Evolutionary conservation across 352 stramenopile species (phyloP).

Genomic region (Phytophthora sansomeana): DNA sequence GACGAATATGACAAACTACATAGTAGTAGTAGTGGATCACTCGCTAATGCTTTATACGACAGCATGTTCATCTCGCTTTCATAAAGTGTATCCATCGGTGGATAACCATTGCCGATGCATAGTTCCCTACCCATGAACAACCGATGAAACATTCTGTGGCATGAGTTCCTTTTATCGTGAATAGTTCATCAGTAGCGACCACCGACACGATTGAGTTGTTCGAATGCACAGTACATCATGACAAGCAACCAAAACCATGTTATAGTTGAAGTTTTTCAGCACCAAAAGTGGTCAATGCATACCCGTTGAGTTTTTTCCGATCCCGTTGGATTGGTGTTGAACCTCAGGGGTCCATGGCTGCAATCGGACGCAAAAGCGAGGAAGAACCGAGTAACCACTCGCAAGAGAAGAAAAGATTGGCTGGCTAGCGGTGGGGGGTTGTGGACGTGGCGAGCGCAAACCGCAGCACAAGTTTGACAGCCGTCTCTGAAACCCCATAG

Average conservation of each 20-base stretch:
- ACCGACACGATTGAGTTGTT: not conserved
- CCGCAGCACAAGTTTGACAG: not conserved
- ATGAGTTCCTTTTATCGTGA: not conserved
- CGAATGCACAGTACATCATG: not conserved
- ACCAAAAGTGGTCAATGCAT: constrained; percentile 6
- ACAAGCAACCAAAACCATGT: not conserved
- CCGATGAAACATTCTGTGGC: not conserved
- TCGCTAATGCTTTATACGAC: not conserved
- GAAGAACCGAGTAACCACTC: constrained; percentile 39
- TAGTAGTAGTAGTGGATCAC: not conserved
- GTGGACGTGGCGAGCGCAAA: constrained; percentile 42
- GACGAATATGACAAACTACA: too few species aligned
- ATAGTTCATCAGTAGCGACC: not conserved
- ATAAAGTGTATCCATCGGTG: not conserved
- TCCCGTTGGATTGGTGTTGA: constrained; percentile 29
- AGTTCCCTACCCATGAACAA: too few species aligned
- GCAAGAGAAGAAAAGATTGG: constrained; percentile 49
- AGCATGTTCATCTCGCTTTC: not conserved
- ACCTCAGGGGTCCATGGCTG: constrained; percentile 9
- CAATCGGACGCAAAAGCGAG: constrained; percentile 24
- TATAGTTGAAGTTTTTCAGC: constrained; percentile 28
- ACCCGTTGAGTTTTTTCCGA: constrained; percentile 16
- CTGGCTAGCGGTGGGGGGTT: constrained; percentile 39
- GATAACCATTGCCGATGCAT: not conserved
- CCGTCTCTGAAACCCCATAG: constrained; percentile 6